Base-by-base conservation (phyloP, 1,139 yeast species). In the Kurtzmaniella quercitrusa region DNA sequence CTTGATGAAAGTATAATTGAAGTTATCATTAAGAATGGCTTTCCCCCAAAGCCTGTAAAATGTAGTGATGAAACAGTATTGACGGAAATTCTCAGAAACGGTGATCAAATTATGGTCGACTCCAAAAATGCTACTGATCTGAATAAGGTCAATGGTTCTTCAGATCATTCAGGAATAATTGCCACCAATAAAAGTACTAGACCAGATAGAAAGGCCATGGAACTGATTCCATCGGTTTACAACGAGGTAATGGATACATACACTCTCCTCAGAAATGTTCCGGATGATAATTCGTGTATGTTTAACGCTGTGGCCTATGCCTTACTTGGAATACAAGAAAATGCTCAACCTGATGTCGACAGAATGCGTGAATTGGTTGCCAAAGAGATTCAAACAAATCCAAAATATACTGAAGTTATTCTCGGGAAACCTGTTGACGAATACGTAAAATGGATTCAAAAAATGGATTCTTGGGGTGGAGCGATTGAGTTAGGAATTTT, bases 261-360 rank as follows among this genome's bases (percentile, higher is more conserved):
- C 46, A 53, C 80, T 19, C 66, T 74, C 11, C 67, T 84, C 14
- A 71, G 88, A 33, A 76, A 78, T 42, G 80, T 84, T 46, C 85
- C 87, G 1, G 91, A 86, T 54, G 94, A 87, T 58, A 86, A 86
- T 56, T 84, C 94, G 8, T 86, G 95, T 56, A 65, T 87, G 51
- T 86, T 86, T 63, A 80, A 85, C 50, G 76, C 94, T 0, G 68
- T 86, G 1, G 71, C 81, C 1, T 82, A 80, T 53, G 78, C 81
- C 11, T 58, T 78, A 5, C 67, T 73, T 36, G 68, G 68, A 0
- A 19, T 42, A 6, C 30, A 28, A 7, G 40, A 39, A 11, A 16
- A 28, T 28, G 45, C 40, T 19, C 38, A 30, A 15, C 45, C 48
- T 2, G 50, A 48, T 15, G 49, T 59, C 5, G 47, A 42, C 35